Percentiles rank a stretch among this genome's conserved stretches.
phyloP scores from a whole-genome alignment of 805 yeast genomes.

The Diddensiella santjacobensis region DNA sequence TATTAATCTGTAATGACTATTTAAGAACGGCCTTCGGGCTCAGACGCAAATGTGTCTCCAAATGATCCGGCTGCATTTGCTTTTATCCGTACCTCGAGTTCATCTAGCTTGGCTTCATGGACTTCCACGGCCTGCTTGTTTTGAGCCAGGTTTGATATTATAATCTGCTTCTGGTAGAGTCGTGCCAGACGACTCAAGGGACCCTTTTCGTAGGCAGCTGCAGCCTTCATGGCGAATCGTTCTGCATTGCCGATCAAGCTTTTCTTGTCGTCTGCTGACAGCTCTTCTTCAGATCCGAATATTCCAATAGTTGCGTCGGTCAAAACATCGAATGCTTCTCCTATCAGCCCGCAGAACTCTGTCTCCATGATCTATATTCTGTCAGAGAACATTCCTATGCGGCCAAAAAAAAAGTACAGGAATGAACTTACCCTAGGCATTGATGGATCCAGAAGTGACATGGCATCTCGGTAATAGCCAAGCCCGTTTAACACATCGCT shows the following conservation, averaged over 20 bases:
- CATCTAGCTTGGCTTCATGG: too few relatives aligned
- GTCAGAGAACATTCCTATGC: neutral
- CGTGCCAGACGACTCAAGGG: neutral
- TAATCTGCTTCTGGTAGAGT: neutral
- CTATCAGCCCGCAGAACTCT: constrained; percentile 38
- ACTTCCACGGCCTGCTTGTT: too few relatives aligned
- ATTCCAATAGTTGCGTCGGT: constrained; percentile 30
- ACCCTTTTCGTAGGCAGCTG: too few relatives aligned
- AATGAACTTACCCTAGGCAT: constrained; percentile 41
- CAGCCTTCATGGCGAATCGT: too few relatives aligned
- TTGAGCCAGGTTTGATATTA: neutral
- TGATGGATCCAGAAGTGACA: constrained; percentile 37
- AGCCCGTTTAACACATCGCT: constrained; percentile 42
- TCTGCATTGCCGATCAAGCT: neutral
- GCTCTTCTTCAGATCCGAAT: constrained; percentile 5
- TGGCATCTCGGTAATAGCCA: constrained; percentile 44
- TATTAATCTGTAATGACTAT: too few relatives aligned
- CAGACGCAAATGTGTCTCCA: too few relatives aligned
- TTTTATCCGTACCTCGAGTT: too few relatives aligned
- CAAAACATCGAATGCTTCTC: constrained; percentile 37
- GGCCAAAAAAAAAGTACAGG: too few relatives aligned
- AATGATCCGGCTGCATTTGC: too few relatives aligned
- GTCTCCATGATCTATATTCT: constrained; percentile 31
- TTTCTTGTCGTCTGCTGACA: neutral
- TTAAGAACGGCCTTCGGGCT: too few relatives aligned